Percentiles rank a stretch among this genome's conserved stretches.
Evolutionary conservation across 495 filamentous ascomycete species (phyloP).

Genomic region (Saxophila tyrrhenica): DNA sequence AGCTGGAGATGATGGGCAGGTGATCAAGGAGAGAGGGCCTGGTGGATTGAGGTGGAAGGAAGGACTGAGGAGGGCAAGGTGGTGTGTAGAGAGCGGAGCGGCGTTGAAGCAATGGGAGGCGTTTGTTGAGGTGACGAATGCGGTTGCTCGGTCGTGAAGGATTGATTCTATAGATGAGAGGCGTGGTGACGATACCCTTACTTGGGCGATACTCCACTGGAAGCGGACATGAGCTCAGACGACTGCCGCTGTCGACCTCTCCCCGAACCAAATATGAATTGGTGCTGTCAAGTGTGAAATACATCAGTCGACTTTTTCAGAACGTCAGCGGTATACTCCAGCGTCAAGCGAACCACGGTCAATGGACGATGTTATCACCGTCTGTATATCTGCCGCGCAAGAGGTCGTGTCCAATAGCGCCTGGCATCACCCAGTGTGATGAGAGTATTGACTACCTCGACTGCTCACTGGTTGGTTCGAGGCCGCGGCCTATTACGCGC

Average conservation of each 20-base stretch:
- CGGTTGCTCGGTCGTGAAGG: slow-evolving; percentile 1
- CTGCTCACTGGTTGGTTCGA: slow-evolving; percentile 5
- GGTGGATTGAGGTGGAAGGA: slow-evolving; percentile 87
- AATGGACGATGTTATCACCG: neutral
- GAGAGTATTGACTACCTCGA: neutral
- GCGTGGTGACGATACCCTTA: too few relatives aligned
- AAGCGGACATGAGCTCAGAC: too few relatives aligned
- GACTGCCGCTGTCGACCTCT: too few relatives aligned
- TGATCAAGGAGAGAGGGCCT: slow-evolving; percentile 68
- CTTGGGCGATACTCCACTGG: too few relatives aligned
- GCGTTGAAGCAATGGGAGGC: slow-evolving; percentile 54
- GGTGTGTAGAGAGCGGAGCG: slow-evolving; percentile 70
- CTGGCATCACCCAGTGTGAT: slow-evolving; percentile 15
- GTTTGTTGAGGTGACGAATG: slow-evolving; percentile 32
- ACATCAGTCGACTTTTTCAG: too few relatives aligned
- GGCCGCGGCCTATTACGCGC: neutral
- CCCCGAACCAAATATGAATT: too few relatives aligned
- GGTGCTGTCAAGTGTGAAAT: too few relatives aligned
- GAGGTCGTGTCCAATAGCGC: neutral
- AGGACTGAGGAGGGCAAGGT: slow-evolving; percentile 70
- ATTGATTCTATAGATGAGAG: neutral
- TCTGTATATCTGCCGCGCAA: neutral
- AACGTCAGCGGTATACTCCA: too few relatives aligned
- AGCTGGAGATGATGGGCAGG: slow-evolving; percentile 57
- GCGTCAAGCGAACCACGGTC: neutral